Conservation (phyloP, 768 basidiomycete species). For the Suillus brevipes region DNA sequence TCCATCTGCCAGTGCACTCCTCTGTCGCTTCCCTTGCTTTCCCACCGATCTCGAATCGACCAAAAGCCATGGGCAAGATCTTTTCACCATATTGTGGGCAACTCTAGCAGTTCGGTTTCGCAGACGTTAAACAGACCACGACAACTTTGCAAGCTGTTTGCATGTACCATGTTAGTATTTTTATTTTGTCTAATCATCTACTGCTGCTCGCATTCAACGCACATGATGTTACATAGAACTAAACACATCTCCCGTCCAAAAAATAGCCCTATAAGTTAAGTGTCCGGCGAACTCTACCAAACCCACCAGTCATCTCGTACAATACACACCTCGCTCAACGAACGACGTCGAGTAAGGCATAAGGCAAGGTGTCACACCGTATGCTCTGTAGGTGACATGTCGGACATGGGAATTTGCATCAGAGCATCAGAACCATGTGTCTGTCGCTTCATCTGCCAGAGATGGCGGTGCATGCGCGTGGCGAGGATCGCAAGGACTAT, state of each 20-base stretch:
- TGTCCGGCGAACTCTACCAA: neutral
- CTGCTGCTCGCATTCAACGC: neutral
- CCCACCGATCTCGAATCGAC: too few relatives aligned
- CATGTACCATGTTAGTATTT: too few relatives aligned
- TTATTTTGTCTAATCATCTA: too few relatives aligned
- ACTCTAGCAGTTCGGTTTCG: too few relatives aligned
- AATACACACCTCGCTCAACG: neutral
- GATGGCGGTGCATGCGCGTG: neutral
- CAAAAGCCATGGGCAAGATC: too few relatives aligned
- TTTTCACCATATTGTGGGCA: too few relatives aligned
- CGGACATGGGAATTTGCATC: neutral
- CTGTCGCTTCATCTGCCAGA: neutral
- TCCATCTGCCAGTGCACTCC: too few relatives aligned
- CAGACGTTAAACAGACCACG: too few relatives aligned
- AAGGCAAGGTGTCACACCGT: neutral
- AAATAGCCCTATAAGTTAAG: neutral
- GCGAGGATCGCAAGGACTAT: neutral
- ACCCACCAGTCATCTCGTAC: neutral
- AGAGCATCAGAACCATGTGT: neutral
- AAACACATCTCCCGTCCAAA: neutral
- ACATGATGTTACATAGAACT: neutral
- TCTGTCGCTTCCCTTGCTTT: too few relatives aligned
- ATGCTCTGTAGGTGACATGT: neutral
- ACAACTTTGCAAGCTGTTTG: too few relatives aligned
- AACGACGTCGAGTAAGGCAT: neutral